Base-by-base conservation (phyloP, 202 grass and related monocot species). In the Setaria viridis region DNA sequence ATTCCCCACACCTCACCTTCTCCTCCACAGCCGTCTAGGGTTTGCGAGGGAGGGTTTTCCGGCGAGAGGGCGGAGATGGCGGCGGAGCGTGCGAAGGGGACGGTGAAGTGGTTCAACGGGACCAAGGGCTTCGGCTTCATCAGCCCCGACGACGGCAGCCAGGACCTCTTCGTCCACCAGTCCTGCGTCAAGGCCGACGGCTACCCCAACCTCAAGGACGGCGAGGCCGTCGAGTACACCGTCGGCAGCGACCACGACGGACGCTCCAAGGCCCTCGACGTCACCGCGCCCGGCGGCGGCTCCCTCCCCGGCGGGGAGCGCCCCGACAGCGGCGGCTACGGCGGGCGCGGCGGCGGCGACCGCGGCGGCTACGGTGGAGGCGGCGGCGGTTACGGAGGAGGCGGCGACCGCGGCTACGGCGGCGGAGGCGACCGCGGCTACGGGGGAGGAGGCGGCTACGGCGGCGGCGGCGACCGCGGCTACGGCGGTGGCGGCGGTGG, bases 261-360 rank as follows among this genome's bases (percentile, higher is more conserved):
- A 5, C 84, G 83, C 55, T 50, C 90, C 34, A 97, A 89, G 86
- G 94, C 94, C 5, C 15, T 76, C 4, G 94, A 97, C 17, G 94
- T 97, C 63, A 84, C 92, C 51, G 92, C 81, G 4, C 94, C 92
- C 6, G 94, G 93, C 21, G 94, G 94, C 19, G 88, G 78, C 30
- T 19, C 11, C 30, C 88, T 97, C 15, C 12, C 86, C 12, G 90
- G 88, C n/a, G 82, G 87, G 0, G 47, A 63, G 2, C 86, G 85
- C 7, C 82, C 82, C 62, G 84, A 78, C 2, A 80, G 86, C 39
- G 64, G 66, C 0, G 90, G 82, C 0, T 35, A 67, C 15, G 81
- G 76, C 11, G 58, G 85, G 14, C 76, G 89, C 0, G 74, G 84
- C 0, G 71, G 68, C 0, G 45, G 71, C 2, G 70, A 64, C 0